Evolutionary conservation across 352 stramenopile species (phyloP).

Genomic region (Phytopythium sindhum): DNA sequence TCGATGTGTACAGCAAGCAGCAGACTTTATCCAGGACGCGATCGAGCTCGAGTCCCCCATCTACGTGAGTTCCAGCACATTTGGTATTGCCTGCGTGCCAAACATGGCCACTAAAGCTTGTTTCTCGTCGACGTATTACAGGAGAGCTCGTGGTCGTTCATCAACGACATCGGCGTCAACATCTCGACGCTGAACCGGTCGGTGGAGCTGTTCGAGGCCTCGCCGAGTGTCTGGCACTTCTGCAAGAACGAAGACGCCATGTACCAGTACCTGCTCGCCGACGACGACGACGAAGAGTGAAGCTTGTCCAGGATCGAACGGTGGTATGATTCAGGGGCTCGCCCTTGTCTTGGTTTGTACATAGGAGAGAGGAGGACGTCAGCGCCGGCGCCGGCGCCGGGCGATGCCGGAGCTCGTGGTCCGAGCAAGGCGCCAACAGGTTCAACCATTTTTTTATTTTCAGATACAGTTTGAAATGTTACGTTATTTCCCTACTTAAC

Average conservation of each 20-base stretch:
- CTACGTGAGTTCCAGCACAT: slow-evolving; percentile 36
- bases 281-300: slow-evolving; percentile 49
- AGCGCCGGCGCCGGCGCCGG: too few species aligned
- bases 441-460: too few species aligned
- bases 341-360: neutral
- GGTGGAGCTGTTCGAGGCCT: slow-evolving; percentile 64
- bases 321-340: too few species aligned
- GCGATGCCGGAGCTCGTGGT: too few species aligned
- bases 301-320: neutral
- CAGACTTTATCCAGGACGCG: slow-evolving; percentile 77
- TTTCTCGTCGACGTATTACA: slow-evolving; percentile 14
- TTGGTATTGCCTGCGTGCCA: slow-evolving; percentile 1
- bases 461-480: too few species aligned
- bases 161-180: slow-evolving; percentile 74
- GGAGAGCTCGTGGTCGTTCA: slow-evolving; percentile 81
- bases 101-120: neutral
- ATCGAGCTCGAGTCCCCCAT: slow-evolving; percentile 75
- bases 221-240: slow-evolving; percentile 78
- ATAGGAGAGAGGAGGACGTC: neutral
- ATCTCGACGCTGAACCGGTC: slow-evolving; percentile 59
- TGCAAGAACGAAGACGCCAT: slow-evolving; percentile 79
- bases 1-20: slow-evolving; percentile 40
- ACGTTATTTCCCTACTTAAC: neutral
- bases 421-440: too few species aligned
- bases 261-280: slow-evolving; percentile 71